Conservation (phyloP, 306 rosid genomes). For the Dalbergia cultrata region DNA sequence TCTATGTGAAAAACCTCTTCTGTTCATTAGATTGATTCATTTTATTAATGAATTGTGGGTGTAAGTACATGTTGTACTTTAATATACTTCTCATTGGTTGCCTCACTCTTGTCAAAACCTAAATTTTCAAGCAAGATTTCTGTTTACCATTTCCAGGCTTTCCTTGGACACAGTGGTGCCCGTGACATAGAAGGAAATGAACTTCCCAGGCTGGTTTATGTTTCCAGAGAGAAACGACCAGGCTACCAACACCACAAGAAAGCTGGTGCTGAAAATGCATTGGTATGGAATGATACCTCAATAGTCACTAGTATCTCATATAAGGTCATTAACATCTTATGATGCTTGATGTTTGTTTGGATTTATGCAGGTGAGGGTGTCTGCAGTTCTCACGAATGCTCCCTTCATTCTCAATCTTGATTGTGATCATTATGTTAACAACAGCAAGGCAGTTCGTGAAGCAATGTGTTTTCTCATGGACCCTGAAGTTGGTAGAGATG, state of each 20-base stretch:
- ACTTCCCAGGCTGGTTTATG: constrained; percentile 94
- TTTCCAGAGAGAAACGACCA: constrained; percentile 98
- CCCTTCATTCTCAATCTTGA: constrained; percentile 98
- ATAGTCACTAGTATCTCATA: constrained; percentile 9
- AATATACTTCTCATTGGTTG: constrained; percentile 23
- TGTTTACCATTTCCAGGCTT: constrained; percentile 63
- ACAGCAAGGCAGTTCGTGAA: constrained; percentile 94
- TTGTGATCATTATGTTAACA: constrained; percentile 96
- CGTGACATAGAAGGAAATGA: constrained; percentile 84
- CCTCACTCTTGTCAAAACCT: not conserved
- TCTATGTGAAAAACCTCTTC: not conserved
- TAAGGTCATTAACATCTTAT: constrained; percentile 35
- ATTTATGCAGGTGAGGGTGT: constrained; percentile 82
- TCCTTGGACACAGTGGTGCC: constrained; percentile 91
- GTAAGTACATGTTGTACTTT: not conserved
- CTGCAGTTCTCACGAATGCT: constrained; percentile 97
- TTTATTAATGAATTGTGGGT: no score
- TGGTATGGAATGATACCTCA: constrained; percentile 60
- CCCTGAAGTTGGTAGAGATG: constrained; percentile 81
- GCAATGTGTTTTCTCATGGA: constrained; percentile 99
- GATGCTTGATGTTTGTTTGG: constrained; percentile 45
- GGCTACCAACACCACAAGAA: constrained; percentile 99
- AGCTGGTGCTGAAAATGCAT: constrained; percentile 99
- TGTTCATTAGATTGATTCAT: constrained; percentile 6
- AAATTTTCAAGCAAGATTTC: not conserved